phyloP scores from a whole-genome alignment of 2,329 filamentous ascomycete genomes.

The Diatrype stigma region DNA sequence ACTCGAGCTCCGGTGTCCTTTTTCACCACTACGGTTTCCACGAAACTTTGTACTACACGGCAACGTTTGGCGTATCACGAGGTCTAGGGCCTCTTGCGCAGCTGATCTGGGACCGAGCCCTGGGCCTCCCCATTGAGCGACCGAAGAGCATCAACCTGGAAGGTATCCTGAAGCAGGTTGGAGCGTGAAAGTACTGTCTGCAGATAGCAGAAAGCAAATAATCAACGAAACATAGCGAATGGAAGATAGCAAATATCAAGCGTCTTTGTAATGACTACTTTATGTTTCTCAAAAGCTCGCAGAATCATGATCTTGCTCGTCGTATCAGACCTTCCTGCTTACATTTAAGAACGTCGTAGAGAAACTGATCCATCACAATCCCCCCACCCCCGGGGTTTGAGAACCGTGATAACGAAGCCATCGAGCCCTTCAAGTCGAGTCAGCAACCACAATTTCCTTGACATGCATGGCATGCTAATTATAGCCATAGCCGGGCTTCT shows the following conservation, averaged over 20 bases:
- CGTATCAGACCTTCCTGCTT: too few species aligned
- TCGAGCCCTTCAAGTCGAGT: too few species aligned
- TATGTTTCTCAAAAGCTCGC: too few species aligned
- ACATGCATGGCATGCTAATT: too few species aligned
- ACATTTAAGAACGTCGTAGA: too few species aligned
- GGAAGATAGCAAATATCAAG: neutral
- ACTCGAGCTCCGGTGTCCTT: slow-evolving; percentile 85
- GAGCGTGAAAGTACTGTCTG: slow-evolving; percentile 21
- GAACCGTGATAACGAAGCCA: neutral
- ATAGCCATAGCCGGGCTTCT: neutral
- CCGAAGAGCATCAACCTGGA: slow-evolving; percentile 96
- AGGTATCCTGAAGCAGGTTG: slow-evolving; percentile 70
- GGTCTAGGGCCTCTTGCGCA: slow-evolving; percentile 86
- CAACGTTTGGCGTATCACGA: slow-evolving; percentile 64
- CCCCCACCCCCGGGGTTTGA: too few species aligned
- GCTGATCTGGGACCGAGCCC: slow-evolving; percentile 90
- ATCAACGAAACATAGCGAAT: too few species aligned
- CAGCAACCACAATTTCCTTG: too few species aligned
- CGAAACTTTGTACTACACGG: slow-evolving; percentile 91
- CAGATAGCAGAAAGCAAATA: neutral
- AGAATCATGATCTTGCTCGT: too few species aligned
- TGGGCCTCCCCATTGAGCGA: slow-evolving; percentile 92
- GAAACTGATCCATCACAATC: too few species aligned
- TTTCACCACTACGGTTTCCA: slow-evolving; percentile 99
- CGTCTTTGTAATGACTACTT: too few species aligned